Evolutionary conservation across 2,329 filamentous ascomycete genomes (phyloP), one percentile per base, ranked within the genome.

Genomic region (Beauveria rudraprayagi): DNA sequence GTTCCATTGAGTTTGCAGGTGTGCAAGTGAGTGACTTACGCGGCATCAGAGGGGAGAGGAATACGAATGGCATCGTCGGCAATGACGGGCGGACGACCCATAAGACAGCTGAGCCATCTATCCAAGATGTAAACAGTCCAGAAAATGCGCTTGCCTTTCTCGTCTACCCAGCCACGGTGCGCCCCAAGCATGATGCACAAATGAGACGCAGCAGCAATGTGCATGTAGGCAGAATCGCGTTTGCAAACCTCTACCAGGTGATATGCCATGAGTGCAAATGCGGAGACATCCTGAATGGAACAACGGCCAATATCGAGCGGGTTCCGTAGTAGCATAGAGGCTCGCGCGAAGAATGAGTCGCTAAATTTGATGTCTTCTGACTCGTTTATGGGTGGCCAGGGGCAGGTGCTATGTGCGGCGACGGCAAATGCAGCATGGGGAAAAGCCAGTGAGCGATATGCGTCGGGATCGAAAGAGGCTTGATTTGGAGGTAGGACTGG

Each of bases 81-180:
- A 14, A 80, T 76, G 2, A 74, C 73, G 0, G 78, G 76, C 1
- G 79, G 78, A 16, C 80, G 74, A 5, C 80, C 80, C 72, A 80
- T 78, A 5, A 81, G 69, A 60, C 77, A 80, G 63, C 78, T 77
- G 47, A 81, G 64, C 69, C 71, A 81, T 51, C 78, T 72, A 63
- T 82, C 79, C 16, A 82, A 67, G n/a, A 78, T 73, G 61, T 80
- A 82, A 2, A 81, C 70, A 0, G 79, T 82, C 80, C 80, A 82
- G 60, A 82, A 81, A 6, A 78, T 71, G 41, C 80, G 70, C 64
- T 77, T 80, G 1, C 73, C 75, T 24, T 67, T 67, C 65, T 81
- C 79, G 47, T 79, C 73, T 3, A 73, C 69, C 65, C 71, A 74
- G 3, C 77, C 77, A 16, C 74, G 69, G 63, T 81, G 77, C 1